Conservation (phyloP, 78 protist genomes). For the Cavenderia fasciculata region DNA sequence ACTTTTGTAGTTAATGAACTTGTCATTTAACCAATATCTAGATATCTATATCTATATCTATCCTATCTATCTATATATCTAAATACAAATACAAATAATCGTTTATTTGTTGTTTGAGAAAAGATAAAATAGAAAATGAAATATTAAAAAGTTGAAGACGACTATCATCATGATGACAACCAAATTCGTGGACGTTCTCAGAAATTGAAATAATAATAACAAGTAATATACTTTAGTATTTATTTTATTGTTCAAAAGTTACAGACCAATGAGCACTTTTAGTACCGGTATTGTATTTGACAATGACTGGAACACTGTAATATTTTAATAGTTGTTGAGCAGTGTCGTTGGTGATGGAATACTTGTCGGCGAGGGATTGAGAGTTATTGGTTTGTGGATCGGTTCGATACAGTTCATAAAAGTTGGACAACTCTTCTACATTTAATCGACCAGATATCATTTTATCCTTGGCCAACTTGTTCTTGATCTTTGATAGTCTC, state of each 20-base stretch:
- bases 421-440: not conserved
- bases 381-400: not conserved
- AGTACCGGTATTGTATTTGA: constrained; percentile 38
- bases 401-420: constrained; percentile 21
- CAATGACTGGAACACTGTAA: constrained; percentile 12
- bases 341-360: not conserved
- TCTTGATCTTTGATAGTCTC: constrained; percentile 37
- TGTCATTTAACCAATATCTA: not conserved
- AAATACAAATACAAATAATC: not conserved
- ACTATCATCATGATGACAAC: not conserved
- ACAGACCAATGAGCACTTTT: constrained; percentile 63
- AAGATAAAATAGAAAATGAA: too few species aligned
- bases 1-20: not conserved
- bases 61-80: not conserved
- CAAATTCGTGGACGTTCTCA: not conserved
- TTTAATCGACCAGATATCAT: not conserved
- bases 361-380: not conserved
- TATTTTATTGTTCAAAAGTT: constrained; percentile 7
- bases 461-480: constrained; percentile 20
- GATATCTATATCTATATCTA: not conserved
- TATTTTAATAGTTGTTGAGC: constrained; percentile 19
- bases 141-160: too few species aligned
- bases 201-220: not conserved
- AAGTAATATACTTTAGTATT: not conserved
- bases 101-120: not conserved